phyloP scores from a whole-genome alignment of 2,329 filamentous ascomycete genomes.

The Penicillium frequentans region DNA sequence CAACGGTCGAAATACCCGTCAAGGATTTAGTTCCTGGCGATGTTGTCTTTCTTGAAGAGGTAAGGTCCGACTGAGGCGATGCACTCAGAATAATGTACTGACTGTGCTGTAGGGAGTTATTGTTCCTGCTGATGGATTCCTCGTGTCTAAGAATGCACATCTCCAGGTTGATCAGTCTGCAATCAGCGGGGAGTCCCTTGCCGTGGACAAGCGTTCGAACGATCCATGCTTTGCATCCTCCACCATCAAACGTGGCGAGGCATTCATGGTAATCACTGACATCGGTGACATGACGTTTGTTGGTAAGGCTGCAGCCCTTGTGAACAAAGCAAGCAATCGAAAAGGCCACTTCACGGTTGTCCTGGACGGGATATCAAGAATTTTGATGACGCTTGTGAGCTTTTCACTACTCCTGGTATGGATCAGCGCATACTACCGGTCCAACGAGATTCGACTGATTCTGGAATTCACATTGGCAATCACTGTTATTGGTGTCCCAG shows the following conservation, averaged over 20 bases:
- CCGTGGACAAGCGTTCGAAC: slow-evolving; percentile 81
- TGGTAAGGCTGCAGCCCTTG: slow-evolving; percentile 81
- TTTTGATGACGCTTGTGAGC: slow-evolving; percentile 77
- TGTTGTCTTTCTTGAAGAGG: slow-evolving; percentile 83
- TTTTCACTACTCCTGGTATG: slow-evolving; percentile 79
- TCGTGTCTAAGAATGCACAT: slow-evolving; percentile 80
- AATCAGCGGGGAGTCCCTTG: slow-evolving; percentile 88
- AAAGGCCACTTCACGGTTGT: slow-evolving; percentile 90
- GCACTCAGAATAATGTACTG: not conserved
- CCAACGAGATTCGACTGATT: slow-evolving; percentile 74
- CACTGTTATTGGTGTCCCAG: slow-evolving; percentile 87
- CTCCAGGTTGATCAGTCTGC: slow-evolving; percentile 89
- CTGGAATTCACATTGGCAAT: slow-evolving; percentile 84
- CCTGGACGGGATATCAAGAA: slow-evolving; percentile 79
- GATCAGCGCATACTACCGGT: slow-evolving; percentile 85
- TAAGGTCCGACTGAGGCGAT: slow-evolving; percentile 26
- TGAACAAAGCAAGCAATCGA: slow-evolving; percentile 71
- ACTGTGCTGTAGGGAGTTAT: slow-evolving; percentile 65
- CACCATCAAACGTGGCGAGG: slow-evolving; percentile 86
- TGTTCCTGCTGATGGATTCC: slow-evolving; percentile 82
- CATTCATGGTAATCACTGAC: slow-evolving; percentile 76
- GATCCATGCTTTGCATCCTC: slow-evolving; percentile 85
- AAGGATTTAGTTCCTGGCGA: slow-evolving; percentile 85
- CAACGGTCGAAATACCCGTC: slow-evolving; percentile 75
- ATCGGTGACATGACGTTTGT: slow-evolving; percentile 91